A percentile compares a stretch with the other conserved stretches of the same genome.
phyloP scores from a whole-genome alignment of 768 basidiomycete genomes.

The Amanita polypyramis region DNA sequence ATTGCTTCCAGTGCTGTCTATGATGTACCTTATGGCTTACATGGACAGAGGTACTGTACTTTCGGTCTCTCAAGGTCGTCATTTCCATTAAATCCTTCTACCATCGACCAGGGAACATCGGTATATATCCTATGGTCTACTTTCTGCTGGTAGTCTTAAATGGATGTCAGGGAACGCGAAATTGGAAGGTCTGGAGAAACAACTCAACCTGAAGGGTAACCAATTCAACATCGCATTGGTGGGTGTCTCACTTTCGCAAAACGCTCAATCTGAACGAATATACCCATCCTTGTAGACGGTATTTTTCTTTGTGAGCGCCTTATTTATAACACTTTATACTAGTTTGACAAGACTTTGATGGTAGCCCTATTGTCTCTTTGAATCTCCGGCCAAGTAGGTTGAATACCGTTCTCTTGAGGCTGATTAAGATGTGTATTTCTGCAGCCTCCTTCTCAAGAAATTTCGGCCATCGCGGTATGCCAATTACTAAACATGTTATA shows the following conservation, averaged over 20 bases:
- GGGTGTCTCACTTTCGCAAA: not conserved
- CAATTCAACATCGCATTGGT: not conserved
- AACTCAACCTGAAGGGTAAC: not conserved
- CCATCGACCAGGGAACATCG: not conserved
- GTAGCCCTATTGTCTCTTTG: not conserved
- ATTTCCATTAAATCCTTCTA: not conserved
- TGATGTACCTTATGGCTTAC: not conserved
- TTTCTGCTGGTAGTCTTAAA: not conserved
- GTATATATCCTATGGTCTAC: not conserved
- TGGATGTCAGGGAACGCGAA: not conserved
- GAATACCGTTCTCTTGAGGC: not conserved
- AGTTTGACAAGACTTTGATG: not conserved
- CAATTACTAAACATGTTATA: not conserved
- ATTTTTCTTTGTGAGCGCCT: not conserved
- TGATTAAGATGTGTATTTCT: not conserved
- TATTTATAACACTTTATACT: not conserved
- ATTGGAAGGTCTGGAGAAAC: not conserved
- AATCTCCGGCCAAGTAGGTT: not conserved
- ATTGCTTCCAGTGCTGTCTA: not conserved
- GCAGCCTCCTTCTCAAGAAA: not conserved
- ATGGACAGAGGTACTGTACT: not conserved
- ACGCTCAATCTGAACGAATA: not conserved
- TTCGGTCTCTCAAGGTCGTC: too few species aligned
- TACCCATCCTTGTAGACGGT: not conserved
- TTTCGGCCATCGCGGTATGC: not conserved